Evolutionary conservation across 2,329 filamentous ascomycete species (phyloP).

Genomic region (Phaeosphaeria sp.): DNA sequence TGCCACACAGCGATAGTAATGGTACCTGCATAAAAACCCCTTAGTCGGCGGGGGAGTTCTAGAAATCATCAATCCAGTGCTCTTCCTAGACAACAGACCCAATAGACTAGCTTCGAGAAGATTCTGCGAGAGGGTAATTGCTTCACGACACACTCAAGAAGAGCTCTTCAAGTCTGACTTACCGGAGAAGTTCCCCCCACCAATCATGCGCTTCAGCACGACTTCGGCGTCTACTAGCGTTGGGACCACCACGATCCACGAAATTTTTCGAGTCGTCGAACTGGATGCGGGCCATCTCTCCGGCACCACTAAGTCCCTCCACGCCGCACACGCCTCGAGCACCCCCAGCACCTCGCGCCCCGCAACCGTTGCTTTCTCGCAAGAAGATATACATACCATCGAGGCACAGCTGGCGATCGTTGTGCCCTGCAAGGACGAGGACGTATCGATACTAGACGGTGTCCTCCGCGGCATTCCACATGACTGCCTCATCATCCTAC

Average conservation of each 20-base stretch:
- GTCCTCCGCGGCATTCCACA: slow-evolving; percentile 23
- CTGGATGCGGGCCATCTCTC: slow-evolving; percentile 13
- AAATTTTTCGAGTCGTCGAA: slow-evolving; percentile 13
- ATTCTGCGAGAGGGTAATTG: not conserved
- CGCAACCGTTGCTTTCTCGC: slow-evolving; percentile 6
- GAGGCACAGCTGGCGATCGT: slow-evolving; percentile 19
- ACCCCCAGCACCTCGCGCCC: not conserved
- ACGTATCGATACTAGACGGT: slow-evolving; percentile 13
- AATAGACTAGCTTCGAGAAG: not conserved
- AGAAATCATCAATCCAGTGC: not conserved
- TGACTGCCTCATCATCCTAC: slow-evolving; percentile 16
- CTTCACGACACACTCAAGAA: not conserved
- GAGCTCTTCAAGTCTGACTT: not conserved
- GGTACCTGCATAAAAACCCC: not conserved
- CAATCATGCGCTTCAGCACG: not conserved
- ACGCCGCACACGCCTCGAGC: not conserved
- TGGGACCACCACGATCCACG: slow-evolving; percentile 16
- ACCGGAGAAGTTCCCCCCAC: not conserved
- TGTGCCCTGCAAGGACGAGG: slow-evolving; percentile 24
- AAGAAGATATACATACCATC: slow-evolving; percentile 6
- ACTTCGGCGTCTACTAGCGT: slow-evolving; percentile 1
- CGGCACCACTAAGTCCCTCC: not conserved
- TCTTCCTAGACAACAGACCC: not conserved
- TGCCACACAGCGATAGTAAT: not conserved
- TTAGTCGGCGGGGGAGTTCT: not conserved